Base-by-base conservation (phyloP, 306 rosid species). In the Rosa chinensis region DNA sequence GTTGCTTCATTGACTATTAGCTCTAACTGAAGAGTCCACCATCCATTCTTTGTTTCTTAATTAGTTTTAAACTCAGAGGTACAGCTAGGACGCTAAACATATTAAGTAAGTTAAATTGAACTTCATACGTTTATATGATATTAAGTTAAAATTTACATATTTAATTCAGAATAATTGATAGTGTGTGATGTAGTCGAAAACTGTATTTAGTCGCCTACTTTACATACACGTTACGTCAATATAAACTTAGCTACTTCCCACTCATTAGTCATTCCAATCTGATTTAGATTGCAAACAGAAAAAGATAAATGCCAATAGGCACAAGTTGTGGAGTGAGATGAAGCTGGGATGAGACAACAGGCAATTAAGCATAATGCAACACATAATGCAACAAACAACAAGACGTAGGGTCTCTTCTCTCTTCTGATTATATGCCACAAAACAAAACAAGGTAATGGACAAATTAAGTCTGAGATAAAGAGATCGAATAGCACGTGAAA, bases 401-500 rank as follows among this genome's bases (percentile, higher is more conserved):
- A 63, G 43, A 63, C 21, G 69, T 63, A 13, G n/a, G 18, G 44
- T 63, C 39, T 62, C 37, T 25, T 23, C 25, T 62, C 70, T 35
- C 3, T 21, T 55, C 2, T 18, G 59, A 52, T 6, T 28, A 62
- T 23, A 25, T 6, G 70, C 70, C 1, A 66, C 48, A 66, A 3
- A 66, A 37, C 45, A 66, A 9, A 39, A 39, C 44, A 39, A 62
- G 39, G 25, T 1, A 21, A 42, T 23, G 25, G 70, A 59, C 78
- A 74, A 58, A 17, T 17, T 39, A 52, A 6, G n/a, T 55, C 11
- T 6, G 10, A 58, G 42, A 52, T 52, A 44, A 43, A 23, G 70
- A 23, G 69, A 42, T 23, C 43, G 25, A 4, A 14, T 47, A 23
- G 69, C 78, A 74, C 50, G 78, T 74, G 78, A 74, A 42, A 42